Evolutionary conservation across 2,329 filamentous ascomycete species (phyloP), one percentile per base, ranked within the genome.

Genomic region (Paecilomyces sp.): DNA sequence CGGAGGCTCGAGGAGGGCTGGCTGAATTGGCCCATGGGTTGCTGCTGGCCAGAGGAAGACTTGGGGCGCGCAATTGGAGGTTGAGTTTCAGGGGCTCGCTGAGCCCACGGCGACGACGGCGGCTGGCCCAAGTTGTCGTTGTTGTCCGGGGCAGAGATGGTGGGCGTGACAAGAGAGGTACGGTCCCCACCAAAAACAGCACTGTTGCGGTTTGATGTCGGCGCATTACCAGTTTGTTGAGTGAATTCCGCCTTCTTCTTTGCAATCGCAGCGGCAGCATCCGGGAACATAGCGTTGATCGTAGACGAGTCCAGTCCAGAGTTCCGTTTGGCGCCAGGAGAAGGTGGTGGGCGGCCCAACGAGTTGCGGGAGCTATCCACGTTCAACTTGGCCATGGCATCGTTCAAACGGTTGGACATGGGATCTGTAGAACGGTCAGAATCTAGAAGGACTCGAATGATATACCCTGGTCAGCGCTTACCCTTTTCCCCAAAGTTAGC

Each of bases 271-370:
- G 93, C 93, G 13, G 94, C 94, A 53, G 94, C 94, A 79, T 99
- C 94, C 6, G 94, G 94, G 75, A 99, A 99, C 94, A 99, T 97
- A 69, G 91, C 92, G 76, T 96, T 96, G 77, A 99, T 97, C 25
- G 91, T 95, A 33, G 88, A 91, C 4, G 91, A 84, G 72, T 97
- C 93, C 59, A 99, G 86, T n/a, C 89, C 92, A 54, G 94, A 97
- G 74, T 96, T 94, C 67, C 94, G 88, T 80, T 97, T 97, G 57
- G 87, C 85, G 57, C 88, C 84, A 12, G 91, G 86, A 56, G 89
- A 90, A 59, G 89, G 86, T 47, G 90, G 88, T 63, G 89, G 89
- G 65, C 93, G 91, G 56, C 86, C 86, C 68, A 96, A 83, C 1
- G 93, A 96, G 77, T 92, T 94, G 66, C 93, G 87, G 65, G 91